A percentile compares a stretch with the other conserved stretches of the same genome.
These are phyloP conservation scores for Tilletia setariae DNA, from an alignment of 1,284 basidiomycete species.

Conservation along the genomic window DNA sequence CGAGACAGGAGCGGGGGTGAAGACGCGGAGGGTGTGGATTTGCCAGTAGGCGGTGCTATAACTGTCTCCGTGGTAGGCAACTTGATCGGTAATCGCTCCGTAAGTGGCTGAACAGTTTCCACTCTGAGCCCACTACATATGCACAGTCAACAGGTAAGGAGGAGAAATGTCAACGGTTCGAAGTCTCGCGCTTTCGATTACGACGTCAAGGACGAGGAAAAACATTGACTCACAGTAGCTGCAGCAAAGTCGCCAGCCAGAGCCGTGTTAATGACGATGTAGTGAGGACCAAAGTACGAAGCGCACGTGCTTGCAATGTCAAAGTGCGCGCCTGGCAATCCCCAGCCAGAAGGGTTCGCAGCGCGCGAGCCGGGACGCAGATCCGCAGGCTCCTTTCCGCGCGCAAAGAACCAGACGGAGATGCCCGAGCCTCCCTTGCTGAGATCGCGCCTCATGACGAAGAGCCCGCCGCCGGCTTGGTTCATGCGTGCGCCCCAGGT, in stretches of 20 bases:
- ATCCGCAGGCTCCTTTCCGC: conserved; percentile 31
- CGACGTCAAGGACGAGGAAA: not conserved
- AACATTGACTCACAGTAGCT: conserved; percentile 19
- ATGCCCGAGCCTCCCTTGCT: conserved; percentile 43
- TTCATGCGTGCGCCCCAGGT: conserved; percentile 44
- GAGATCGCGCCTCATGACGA: conserved; percentile 49
- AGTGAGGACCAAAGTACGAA: conserved; percentile 38
- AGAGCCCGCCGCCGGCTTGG: conserved; percentile 39
- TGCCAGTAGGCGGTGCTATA: conserved; percentile 43
- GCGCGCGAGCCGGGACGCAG: conserved; percentile 25
- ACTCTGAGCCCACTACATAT: not conserved
- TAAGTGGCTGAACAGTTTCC: not conserved
- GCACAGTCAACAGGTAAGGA: no score
- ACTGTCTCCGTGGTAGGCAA: conserved; percentile 28
- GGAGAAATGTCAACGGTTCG: no score
- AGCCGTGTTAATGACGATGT: conserved; percentile 48
- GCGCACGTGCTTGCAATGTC: conserved; percentile 34
- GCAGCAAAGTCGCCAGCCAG: conserved; percentile 48
- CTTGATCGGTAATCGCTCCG: not conserved
- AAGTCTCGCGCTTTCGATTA: not conserved
- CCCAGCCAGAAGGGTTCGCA: conserved; percentile 40
- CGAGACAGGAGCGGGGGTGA: conserved; percentile 17
- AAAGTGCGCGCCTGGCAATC: conserved; percentile 38
- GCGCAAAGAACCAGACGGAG: conserved; percentile 47
- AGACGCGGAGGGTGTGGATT: conserved; percentile 35